Evolutionary conservation across 331 rosid genomes (phyloP).

Genomic region (Pyrus hybrid): DNA sequence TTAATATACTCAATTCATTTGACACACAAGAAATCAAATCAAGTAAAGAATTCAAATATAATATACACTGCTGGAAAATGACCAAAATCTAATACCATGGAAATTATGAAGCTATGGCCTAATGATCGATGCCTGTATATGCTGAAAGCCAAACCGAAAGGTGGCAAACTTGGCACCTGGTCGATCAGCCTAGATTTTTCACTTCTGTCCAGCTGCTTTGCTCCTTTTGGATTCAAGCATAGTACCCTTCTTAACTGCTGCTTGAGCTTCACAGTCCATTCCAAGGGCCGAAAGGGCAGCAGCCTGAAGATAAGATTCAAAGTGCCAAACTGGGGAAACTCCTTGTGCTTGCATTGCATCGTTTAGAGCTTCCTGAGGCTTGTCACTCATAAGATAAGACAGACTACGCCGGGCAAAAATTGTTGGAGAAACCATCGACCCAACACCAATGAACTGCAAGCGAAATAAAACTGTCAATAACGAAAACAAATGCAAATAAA

Average conservation of each 20-base stretch:
- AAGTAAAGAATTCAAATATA: not conserved
- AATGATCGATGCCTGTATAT: not conserved
- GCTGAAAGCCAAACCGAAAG: not conserved
- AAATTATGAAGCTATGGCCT: not conserved
- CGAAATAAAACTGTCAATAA: conserved; percentile 5
- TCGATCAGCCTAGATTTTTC: not conserved
- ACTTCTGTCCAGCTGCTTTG: not conserved
- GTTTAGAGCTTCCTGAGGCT: no score
- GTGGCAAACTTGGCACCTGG: no score
- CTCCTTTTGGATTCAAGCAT: not conserved
- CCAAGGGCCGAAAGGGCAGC: not conserved
- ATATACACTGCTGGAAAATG: not conserved
- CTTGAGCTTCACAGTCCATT: not conserved
- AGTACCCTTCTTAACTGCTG: not conserved
- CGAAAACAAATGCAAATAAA: not conserved
- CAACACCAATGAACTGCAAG: conserved; percentile 56
- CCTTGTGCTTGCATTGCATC: conserved; percentile 20
- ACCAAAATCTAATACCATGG: not conserved
- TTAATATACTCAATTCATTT: not conserved
- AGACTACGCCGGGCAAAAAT: no score
- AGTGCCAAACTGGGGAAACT: not conserved
- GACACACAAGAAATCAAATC: conserved; percentile 6
- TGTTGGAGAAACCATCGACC: conserved; percentile 70
- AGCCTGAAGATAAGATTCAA: no score
- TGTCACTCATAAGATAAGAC: no score